Evolutionary conservation across 805 yeast species (phyloP).

Genomic region (Lipomyces sp.): DNA sequence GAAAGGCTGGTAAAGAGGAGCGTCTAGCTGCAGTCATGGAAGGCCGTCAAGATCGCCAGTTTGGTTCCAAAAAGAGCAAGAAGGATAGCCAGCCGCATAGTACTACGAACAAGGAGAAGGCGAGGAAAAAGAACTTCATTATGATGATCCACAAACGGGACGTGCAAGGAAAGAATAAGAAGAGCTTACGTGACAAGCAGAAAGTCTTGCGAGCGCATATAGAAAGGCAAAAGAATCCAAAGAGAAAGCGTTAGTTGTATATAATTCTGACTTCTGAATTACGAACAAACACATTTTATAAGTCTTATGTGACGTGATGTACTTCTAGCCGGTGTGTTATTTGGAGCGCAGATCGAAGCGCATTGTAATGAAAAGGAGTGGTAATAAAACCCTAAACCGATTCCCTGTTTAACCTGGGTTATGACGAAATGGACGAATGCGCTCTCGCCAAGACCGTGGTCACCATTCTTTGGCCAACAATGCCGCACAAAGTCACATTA

Average conservation of each 20-base stretch:
- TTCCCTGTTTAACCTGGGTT: too few relatives aligned
- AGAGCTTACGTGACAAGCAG: constrained; percentile 90
- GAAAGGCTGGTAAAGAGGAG: constrained; percentile 88
- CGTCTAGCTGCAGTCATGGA: constrained; percentile 83
- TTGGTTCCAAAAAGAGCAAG: constrained; percentile 85
- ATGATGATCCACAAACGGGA: constrained; percentile 97
- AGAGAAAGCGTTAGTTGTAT: constrained; percentile 1
- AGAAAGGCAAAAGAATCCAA: constrained; percentile 80
- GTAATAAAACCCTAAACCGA: too few relatives aligned
- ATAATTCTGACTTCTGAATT: neutral
- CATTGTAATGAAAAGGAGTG: too few relatives aligned
- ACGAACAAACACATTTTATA: neutral
- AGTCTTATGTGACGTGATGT: neutral
- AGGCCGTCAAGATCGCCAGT: constrained; percentile 92
- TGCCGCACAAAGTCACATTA: too few relatives aligned
- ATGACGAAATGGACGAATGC: too few relatives aligned
- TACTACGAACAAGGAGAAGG: constrained; percentile 94
- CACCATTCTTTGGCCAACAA: too few relatives aligned
- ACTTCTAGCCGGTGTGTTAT: neutral
- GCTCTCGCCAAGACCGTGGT: too few relatives aligned
- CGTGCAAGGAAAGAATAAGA: constrained; percentile 91
- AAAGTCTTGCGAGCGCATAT: constrained; percentile 84
- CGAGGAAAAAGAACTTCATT: constrained; percentile 96
- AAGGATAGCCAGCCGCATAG: constrained; percentile 71
- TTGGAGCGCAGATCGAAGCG: too few relatives aligned